Base-by-base conservation (phyloP, 2,329 filamentous ascomycete species). In the Aspergillus chevalieri region DNA sequence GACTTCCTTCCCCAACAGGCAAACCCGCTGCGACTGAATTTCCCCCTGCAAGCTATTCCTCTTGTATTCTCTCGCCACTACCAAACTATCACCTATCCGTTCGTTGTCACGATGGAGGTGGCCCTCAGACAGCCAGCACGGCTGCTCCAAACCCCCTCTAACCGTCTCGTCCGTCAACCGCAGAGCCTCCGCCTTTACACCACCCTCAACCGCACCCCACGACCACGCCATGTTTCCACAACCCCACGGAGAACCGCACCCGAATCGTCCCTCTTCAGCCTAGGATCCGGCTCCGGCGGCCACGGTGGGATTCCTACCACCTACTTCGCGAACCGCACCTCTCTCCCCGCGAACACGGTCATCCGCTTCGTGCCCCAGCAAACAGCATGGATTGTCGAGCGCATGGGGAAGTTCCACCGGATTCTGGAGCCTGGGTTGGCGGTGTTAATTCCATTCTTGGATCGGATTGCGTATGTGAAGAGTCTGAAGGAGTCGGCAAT, bases 351-450 rank as follows among this genome's bases (percentile, higher is more conserved):
- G 59, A 98, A 98, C 74, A 98, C 93, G 3, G 78, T 98, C 55
- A 78, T 98, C 62, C 89, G 92, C 52, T 98, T 97, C 72, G 93
- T 98, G 39, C 93, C 93, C n/a, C 93, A 98, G 74, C 93, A 98
- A 77, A 97, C 92, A 61, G 93, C 93, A 70, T 98, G 93, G 93
- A 92, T 98, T 52, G 93, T 98, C 50, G 93, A 98, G 81, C 91
- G 93, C 66, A 98, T 98, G 93, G 93, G 93, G 63, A 93, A 91
- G 73, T 98, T 95, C 76, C 86, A 89, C 74, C 82, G 91, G 52
- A 96, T 98, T 64, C 77, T 98, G 46, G 83, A 96, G 62, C 93
- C 93, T 3, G 93, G 93, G 50, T 78, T 98, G 54, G 91, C 93
- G 19, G 80, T 98, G 55, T 74, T 98, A 59, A 79, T 93, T 48